These are phyloP conservation scores for Alternaria angustiovoidea DNA, from an alignment of 2,329 filamentous ascomycete species.

Conservation along the genomic window DNA sequence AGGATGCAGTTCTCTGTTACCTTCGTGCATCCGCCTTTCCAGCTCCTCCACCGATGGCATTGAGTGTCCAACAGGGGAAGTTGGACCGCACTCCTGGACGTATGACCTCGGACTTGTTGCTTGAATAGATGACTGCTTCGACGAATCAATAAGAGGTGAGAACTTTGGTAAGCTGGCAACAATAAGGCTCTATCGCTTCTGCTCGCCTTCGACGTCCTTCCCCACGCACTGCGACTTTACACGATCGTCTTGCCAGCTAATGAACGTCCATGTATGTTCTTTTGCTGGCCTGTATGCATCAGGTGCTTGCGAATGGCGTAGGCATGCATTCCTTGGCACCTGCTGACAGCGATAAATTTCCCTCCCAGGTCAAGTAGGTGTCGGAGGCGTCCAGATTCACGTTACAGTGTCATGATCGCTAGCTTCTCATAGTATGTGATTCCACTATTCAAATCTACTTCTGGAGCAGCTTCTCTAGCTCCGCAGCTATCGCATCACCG, in stretches of 20 bases:
- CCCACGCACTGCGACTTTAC: too few relatives aligned
- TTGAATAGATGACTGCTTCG: not conserved
- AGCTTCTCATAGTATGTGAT: not conserved
- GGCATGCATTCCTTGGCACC: too few relatives aligned
- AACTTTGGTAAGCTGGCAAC: too few relatives aligned
- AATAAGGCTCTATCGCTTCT: too few relatives aligned
- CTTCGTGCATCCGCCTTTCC: not conserved
- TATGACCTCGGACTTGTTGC: not conserved
- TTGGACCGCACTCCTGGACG: not conserved
- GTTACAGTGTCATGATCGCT: not conserved
- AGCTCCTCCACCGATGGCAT: not conserved
- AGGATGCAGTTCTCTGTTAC: not conserved
- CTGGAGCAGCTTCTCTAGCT: conserved; percentile 73
- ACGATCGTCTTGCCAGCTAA: not conserved
- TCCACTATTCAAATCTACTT: conserved; percentile 27
- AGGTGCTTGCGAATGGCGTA: too few relatives aligned
- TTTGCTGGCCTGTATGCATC: not conserved
- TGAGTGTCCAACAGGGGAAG: not conserved
- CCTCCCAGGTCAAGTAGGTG: not conserved
- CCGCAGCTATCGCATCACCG: conserved; percentile 81
- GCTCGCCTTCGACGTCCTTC: too few relatives aligned
- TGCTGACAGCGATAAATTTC: not conserved
- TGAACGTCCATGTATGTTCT: not conserved
- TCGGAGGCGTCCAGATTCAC: not conserved
- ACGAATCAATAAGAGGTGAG: not conserved